Evolutionary conservation across 768 basidiomycete genomes (phyloP).

Genomic region (Lactifluus piperatus): DNA sequence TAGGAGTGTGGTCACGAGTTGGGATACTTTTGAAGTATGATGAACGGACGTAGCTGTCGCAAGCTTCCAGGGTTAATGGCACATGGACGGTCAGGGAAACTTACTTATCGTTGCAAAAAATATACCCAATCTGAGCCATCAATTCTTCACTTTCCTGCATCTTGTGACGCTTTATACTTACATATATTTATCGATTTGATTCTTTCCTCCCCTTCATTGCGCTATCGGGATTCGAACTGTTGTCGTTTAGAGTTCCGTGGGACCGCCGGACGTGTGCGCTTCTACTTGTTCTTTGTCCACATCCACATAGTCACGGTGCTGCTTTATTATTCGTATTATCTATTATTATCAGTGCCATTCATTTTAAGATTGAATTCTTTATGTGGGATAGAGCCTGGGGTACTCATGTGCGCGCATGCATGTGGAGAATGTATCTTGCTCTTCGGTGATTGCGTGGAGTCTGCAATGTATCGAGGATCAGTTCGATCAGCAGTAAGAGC

Average conservation of each 20-base stretch:
- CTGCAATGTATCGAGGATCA: too few species aligned
- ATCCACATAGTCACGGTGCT: neutral
- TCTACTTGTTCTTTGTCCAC: neutral
- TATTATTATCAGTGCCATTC: conserved; percentile 3
- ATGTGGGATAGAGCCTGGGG: neutral
- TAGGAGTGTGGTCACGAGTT: neutral
- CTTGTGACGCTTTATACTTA: neutral
- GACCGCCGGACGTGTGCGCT: conserved; percentile 7
- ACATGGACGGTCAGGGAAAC: neutral
- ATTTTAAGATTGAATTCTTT: neutral
- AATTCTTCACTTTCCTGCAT: neutral
- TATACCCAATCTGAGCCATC: neutral
- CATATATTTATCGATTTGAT: neutral
- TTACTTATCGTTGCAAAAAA: neutral
- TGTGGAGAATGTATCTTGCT: too few species aligned
- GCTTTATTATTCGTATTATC: conserved; percentile 6
- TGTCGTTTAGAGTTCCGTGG: conserved; percentile 2
- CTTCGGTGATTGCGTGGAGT: too few species aligned
- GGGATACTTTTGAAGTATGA: neutral
- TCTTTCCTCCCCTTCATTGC: neutral
- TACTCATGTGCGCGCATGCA: too few species aligned
- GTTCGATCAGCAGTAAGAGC: too few species aligned
- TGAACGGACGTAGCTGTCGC: neutral
- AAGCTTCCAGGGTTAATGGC: neutral
- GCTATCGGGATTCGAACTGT: neutral